Evolutionary conservation across 768 basidiomycete genomes (phyloP).

Genomic region (Fibroporia radiculosa): DNA sequence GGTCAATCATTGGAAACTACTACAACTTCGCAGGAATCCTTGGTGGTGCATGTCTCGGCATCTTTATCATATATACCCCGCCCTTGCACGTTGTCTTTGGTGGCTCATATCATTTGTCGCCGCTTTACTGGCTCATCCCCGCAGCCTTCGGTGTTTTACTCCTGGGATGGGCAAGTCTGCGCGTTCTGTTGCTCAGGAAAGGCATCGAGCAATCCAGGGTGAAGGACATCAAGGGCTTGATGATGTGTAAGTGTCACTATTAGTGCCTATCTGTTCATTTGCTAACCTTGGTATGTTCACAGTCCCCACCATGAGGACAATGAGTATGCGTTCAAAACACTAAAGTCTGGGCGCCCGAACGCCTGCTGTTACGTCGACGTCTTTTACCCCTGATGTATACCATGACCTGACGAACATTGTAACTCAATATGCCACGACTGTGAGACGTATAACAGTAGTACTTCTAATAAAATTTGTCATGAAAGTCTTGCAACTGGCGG

Average conservation of each 20-base stretch:
- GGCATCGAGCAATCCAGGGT: constrained; percentile 47
- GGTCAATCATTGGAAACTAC: constrained; percentile 44
- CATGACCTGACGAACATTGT: no score
- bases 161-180: constrained; percentile 49
- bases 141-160: constrained; percentile 49
- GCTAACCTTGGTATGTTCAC: neutral
- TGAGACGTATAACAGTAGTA: no score
- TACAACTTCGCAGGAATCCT: constrained; percentile 61
- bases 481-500: no score
- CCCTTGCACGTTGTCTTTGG: constrained; percentile 65
- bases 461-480: no score
- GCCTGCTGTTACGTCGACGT: no score
- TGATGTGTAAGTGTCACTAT: constrained; percentile 53
- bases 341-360: constrained; percentile 7
- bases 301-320: constrained; percentile 48
- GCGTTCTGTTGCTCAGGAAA: constrained; percentile 50
- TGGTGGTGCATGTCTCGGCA: constrained; percentile 52
- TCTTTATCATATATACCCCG: constrained; percentile 64
- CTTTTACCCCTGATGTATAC: no score
- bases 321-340: constrained; percentile 46
- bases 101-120: constrained; percentile 47
- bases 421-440: no score
- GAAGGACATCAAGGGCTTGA: constrained; percentile 58
- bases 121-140: constrained; percentile 65
- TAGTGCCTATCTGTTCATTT: neutral